A percentile compares a stretch with the other conserved stretches of the same genome.
These are phyloP conservation scores for Diaporthe sp. DNA, from an alignment of 2,329 filamentous ascomycete species.

Conservation along the genomic window DNA sequence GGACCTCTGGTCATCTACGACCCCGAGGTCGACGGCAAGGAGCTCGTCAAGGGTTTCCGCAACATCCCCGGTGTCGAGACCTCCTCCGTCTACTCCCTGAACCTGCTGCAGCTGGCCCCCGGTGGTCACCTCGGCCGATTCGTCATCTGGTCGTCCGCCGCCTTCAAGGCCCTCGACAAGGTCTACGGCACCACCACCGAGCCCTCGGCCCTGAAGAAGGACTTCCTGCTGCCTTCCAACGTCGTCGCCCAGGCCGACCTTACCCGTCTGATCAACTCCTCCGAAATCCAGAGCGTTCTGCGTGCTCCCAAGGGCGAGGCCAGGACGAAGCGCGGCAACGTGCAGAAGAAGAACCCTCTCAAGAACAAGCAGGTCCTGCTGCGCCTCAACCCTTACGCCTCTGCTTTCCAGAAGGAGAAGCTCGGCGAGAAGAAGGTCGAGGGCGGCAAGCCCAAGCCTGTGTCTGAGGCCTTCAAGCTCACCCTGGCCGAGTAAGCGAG, in stretches of 20 bases:
- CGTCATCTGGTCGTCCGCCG: conserved; percentile 98
- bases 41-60: conserved; percentile 94
- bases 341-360: conserved; percentile 99
- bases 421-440: conserved; percentile 74
- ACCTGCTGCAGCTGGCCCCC: conserved; percentile 98
- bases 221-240: conserved; percentile 96
- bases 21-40: conserved; percentile 94
- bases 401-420: conserved; percentile 89
- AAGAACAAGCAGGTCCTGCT: conserved; percentile 99
- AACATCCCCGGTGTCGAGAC: conserved; percentile 99
- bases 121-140: conserved; percentile 99
- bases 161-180: conserved; percentile 95
- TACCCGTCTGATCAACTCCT: conserved; percentile 98
- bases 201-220: conserved; percentile 95
- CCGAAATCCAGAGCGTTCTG: conserved; percentile 97
- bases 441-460: conserved; percentile 43
- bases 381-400: conserved; percentile 97
- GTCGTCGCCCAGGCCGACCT: conserved; percentile 95
- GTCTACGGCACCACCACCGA: conserved; percentile 95
- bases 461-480: conserved; percentile 45
- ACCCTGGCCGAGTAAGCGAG: conserved; percentile 43
- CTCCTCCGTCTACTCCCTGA: conserved; percentile 90
- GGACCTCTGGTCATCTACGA: conserved; percentile 98
- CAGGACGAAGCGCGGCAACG: conserved; percentile 87
- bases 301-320: conserved; percentile 91